A percentile compares a stretch with the other conserved stretches of the same genome.
Evolutionary conservation across 2,329 filamentous ascomycete genomes (phyloP).

Genomic region (Gliomastix tumulicola): DNA sequence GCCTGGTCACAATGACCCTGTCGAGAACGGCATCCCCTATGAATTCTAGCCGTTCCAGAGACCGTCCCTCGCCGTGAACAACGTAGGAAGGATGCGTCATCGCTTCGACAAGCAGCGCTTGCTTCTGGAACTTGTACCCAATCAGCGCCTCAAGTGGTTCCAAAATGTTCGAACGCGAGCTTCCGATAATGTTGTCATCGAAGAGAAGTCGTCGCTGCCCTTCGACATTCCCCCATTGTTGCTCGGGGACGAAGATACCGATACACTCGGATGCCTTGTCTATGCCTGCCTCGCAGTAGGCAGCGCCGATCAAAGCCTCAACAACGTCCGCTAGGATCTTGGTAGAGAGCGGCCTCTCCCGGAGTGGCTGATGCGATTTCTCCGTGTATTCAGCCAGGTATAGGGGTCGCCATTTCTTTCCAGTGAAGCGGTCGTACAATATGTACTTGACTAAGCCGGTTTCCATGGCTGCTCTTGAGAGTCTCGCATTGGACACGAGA

Average conservation of each 20-base stretch:
- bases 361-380: constrained; percentile 3
- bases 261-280: constrained; percentile 57
- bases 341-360: constrained; percentile 47
- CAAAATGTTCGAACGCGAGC: no score
- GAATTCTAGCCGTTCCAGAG: constrained; percentile 74
- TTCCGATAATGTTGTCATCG: no score
- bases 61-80: constrained; percentile 27
- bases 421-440: constrained; percentile 59
- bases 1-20: constrained; percentile 58
- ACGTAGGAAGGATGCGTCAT: constrained; percentile 67
- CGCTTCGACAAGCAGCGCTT: constrained; percentile 66
- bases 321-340: constrained; percentile 85
- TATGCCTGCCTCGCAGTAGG: constrained; percentile 63
- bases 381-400: constrained; percentile 40
- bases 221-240: constrained; percentile 43
- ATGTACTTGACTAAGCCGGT: constrained; percentile 67
- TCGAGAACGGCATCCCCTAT: constrained; percentile 84
- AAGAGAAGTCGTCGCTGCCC: constrained; percentile 35
- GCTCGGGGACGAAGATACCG: constrained; percentile 55
- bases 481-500: constrained; percentile 68
- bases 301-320: constrained; percentile 75
- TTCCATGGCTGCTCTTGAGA: constrained; percentile 57
- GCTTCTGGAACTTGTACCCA: constrained; percentile 65
- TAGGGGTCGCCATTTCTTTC: constrained; percentile 63
- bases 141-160: constrained; percentile 56